Evolutionary conservation across 257 asterid genomes (phyloP).

Genomic region (Oldenlandia corymbosa): DNA sequence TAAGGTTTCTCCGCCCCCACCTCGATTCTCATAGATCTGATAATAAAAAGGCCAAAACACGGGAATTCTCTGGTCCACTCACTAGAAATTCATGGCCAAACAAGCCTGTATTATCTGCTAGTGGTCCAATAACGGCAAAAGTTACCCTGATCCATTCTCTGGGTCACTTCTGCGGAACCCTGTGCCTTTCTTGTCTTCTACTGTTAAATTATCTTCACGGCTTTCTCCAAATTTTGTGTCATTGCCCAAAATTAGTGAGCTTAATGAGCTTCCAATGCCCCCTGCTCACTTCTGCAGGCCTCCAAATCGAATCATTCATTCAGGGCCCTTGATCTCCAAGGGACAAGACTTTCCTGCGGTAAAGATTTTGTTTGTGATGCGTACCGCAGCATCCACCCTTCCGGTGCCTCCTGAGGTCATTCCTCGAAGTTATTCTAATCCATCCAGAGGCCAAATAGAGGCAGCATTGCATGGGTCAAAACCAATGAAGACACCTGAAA

Average conservation of each 20-base stretch:
- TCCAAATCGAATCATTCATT: constrained; percentile 44
- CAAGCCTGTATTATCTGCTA: constrained; percentile 42
- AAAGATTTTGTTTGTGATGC: constrained; percentile 22
- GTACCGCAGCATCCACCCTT: constrained; percentile 46
- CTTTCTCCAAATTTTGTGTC: constrained; percentile 41
- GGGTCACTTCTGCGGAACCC: constrained; percentile 57
- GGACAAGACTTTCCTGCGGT: constrained; percentile 36
- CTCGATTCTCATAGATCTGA: constrained; percentile 47
- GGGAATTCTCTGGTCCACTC: constrained; percentile 93
- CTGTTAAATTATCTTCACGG: constrained; percentile 48
- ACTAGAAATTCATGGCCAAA: constrained; percentile 61
- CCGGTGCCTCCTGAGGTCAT: constrained; percentile 52
- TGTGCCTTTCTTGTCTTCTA: constrained; percentile 42
- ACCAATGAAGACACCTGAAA: constrained; percentile 40
- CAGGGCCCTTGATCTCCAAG: constrained; percentile 66
- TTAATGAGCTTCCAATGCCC: constrained; percentile 96
- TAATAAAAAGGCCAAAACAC: constrained; percentile 72
- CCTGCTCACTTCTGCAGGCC: constrained; percentile 56
- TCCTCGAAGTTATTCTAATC: constrained; percentile 77
- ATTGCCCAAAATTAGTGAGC: constrained; percentile 87
- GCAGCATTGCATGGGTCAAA: constrained; percentile 24
- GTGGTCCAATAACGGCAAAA: constrained; percentile 57
- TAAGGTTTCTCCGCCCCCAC: constrained; percentile 46
- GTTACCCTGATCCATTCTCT: constrained; percentile 47
- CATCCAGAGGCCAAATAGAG: constrained; percentile 52